A percentile compares a stretch with the other conserved stretches of the same genome.
phyloP scores from a whole-genome alignment of 1,284 basidiomycete species.

The Hortiboletus rubellus region DNA sequence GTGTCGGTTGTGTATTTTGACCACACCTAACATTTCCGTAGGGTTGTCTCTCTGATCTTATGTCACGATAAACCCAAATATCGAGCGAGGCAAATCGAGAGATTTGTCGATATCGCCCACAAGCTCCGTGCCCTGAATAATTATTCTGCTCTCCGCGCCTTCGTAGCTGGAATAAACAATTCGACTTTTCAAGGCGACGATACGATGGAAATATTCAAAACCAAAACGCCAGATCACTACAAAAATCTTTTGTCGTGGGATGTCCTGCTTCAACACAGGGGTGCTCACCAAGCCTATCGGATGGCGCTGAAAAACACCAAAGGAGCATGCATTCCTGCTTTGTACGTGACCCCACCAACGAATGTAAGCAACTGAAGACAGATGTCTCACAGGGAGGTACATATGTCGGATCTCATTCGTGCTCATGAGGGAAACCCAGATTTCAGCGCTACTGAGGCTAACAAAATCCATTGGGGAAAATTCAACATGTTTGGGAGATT shows the following conservation, averaged over 20 bases:
- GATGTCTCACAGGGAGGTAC: conserved; percentile 65
- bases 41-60: conserved; percentile 77
- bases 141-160: conserved; percentile 77
- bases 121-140: conserved; percentile 70
- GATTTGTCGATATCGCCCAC: conserved; percentile 73
- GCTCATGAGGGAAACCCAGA: conserved; percentile 77
- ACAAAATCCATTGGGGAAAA: conserved; percentile 82
- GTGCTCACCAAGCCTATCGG: conserved; percentile 77
- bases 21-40: conserved; percentile 27
- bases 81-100: conserved; percentile 73
- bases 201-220: conserved; percentile 66
- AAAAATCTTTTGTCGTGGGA: conserved; percentile 78
- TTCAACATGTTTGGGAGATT: conserved; percentile 83
- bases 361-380: conserved; percentile 14
- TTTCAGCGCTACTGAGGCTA: conserved; percentile 54
- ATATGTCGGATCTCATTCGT: conserved; percentile 75
- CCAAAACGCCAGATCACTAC: conserved; percentile 58
- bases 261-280: conserved; percentile 66
- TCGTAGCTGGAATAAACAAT: conserved; percentile 81
- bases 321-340: conserved; percentile 77
- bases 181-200: conserved; percentile 69
- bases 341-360: conserved; percentile 49
- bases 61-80: conserved; percentile 69
- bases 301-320: conserved; percentile 77
- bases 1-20: conserved; percentile 21